Conservation (phyloP, 75 land plant species). For the Pseudotsuga menziesii region DNA sequence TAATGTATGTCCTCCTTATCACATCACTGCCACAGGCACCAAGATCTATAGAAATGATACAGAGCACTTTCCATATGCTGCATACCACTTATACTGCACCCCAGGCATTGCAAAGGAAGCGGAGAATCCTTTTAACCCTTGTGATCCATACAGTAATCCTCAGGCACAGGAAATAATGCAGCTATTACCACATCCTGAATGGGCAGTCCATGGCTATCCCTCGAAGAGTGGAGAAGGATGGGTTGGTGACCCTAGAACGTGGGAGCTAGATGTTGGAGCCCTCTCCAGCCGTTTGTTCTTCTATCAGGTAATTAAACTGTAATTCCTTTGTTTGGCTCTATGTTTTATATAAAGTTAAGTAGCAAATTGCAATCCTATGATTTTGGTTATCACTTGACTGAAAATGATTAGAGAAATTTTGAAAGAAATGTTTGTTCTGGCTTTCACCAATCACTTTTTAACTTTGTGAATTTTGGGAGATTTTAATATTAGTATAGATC, state of each 20-base stretch:
- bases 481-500: too few relatives aligned
- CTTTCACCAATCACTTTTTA: too few relatives aligned
- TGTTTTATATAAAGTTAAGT: too few relatives aligned
- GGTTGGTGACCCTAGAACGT: slow-evolving; percentile 39
- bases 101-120: slow-evolving; percentile 60
- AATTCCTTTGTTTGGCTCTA: too few relatives aligned
- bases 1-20: slow-evolving; percentile 33
- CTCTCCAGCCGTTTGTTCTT: slow-evolving; percentile 40
- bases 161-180: slow-evolving; percentile 85
- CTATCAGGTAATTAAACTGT: slow-evolving; percentile 26
- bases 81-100: slow-evolving; percentile 79
- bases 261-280: slow-evolving; percentile 42
- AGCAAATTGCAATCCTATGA: too few relatives aligned
- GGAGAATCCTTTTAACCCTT: slow-evolving; percentile 44
- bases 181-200: slow-evolving; percentile 80
- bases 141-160: slow-evolving; percentile 92
- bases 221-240: slow-evolving; percentile 40
- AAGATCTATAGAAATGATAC: slow-evolving; percentile 33
- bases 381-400: too few relatives aligned
- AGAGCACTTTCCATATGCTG: slow-evolving; percentile 39
- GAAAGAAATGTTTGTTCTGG: too few relatives aligned
- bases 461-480: too few relatives aligned
- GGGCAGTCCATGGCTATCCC: slow-evolving; percentile 86
- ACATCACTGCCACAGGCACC: slow-evolving; percentile 19
- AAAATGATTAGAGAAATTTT: too few relatives aligned